phyloP scores from a whole-genome alignment of 2,329 filamentous ascomycete species.

The Arthrobotrys conoides region DNA sequence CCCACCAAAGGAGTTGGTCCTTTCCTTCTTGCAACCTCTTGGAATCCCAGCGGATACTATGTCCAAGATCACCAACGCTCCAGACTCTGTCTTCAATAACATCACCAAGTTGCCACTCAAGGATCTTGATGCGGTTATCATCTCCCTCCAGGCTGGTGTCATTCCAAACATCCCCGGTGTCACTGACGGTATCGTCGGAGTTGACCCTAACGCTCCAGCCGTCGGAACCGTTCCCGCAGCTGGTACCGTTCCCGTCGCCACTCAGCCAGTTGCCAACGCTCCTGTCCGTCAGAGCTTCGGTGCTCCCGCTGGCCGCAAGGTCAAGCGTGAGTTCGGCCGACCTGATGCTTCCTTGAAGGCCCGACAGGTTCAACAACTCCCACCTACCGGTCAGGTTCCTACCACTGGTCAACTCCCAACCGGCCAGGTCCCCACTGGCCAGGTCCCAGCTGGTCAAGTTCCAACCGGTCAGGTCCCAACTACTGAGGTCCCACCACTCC shows the following conservation, averaged over 20 bases:
- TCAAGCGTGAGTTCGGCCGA: conserved; percentile 25
- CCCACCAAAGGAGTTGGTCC: conserved; percentile 44
- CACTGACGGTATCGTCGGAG: conserved; percentile 20
- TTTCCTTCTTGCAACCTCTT: conserved; percentile 34
- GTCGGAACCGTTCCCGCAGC: not conserved
- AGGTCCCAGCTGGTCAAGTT: not conserved
- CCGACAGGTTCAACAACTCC: conserved; percentile 19
- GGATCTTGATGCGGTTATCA: conserved; percentile 32
- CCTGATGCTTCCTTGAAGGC: conserved; percentile 10
- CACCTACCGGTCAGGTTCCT: not conserved
- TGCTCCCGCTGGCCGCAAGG: not conserved
- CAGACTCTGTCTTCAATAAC: conserved; percentile 10
- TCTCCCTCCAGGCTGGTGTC: conserved; percentile 15
- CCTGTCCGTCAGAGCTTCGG: not conserved
- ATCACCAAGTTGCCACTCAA: conserved; percentile 36
- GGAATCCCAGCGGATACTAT: conserved; percentile 31
- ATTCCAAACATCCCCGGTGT: conserved; percentile 45
- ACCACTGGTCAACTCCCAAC: conserved; percentile 5
- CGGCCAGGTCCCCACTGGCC: not conserved
- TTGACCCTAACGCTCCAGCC: not conserved
- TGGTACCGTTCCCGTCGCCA: not conserved
- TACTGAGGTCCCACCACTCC: conserved; percentile 23
- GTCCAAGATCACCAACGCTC: conserved; percentile 23
- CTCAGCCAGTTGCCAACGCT: not conserved
- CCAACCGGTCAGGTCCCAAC: not conserved